These are phyloP conservation scores for Cladophialophora psammophila DNA, from an alignment of 2,329 filamentous ascomycete species.

Conservation along the genomic window DNA sequence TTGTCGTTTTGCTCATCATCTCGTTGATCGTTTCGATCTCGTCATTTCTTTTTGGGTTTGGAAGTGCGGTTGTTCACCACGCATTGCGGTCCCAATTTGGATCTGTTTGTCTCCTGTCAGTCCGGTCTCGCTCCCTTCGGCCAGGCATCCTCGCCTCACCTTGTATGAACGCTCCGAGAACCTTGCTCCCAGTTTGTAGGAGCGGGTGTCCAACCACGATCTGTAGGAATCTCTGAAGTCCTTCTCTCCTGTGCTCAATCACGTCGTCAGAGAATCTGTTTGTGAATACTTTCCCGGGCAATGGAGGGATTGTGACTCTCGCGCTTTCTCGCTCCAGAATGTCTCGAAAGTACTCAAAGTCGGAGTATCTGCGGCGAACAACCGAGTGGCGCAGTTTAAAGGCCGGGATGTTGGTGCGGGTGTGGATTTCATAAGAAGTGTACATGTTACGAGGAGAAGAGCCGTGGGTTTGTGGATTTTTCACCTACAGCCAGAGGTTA, in stretches of 20 bases:
- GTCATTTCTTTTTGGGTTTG: constrained; percentile 5
- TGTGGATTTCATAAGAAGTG: constrained; percentile 98
- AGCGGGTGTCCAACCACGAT: constrained; percentile 97
- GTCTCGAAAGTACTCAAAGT: constrained; percentile 99
- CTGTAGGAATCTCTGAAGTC: constrained; percentile 93
- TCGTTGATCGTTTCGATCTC: constrained; percentile 16
- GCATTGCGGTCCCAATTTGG: constrained; percentile 84
- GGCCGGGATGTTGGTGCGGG: constrained; percentile 96
- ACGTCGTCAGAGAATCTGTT: constrained; percentile 98
- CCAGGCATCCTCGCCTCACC: constrained; percentile 62
- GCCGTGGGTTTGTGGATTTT: constrained; percentile 91
- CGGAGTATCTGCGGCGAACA: constrained; percentile 92
- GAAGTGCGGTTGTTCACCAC: constrained; percentile 61
- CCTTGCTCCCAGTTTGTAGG: constrained; percentile 96
- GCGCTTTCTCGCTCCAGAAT: constrained; percentile 95
- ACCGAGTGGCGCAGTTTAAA: constrained; percentile 92
- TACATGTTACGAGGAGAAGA: constrained; percentile 90
- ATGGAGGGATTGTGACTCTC: constrained; percentile 85
- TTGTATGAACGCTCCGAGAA: constrained; percentile 94
- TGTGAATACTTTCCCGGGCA: constrained; percentile 97
- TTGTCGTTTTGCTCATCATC: constrained; percentile 16
- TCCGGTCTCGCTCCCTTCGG: neutral
- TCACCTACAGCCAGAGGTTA: constrained; percentile 66
- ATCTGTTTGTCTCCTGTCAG: constrained; percentile 46
- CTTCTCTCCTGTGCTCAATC: constrained; percentile 90